These are phyloP conservation scores for Pezicula carpinea DNA, from an alignment of 2,329 filamentous ascomycete genomes.

Conservation along the genomic window DNA sequence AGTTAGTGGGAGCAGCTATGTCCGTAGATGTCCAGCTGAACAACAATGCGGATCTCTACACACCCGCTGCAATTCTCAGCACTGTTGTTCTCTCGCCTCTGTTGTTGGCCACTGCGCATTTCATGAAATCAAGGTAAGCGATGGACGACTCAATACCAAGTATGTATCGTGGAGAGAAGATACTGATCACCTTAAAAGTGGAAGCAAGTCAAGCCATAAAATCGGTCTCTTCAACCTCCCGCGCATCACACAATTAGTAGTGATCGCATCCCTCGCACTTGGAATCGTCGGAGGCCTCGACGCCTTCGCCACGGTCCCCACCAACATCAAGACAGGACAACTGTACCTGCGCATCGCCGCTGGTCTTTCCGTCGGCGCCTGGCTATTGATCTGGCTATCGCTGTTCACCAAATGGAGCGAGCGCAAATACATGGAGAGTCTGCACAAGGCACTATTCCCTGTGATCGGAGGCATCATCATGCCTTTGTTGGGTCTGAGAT, in stretches of 20 bases:
- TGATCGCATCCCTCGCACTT: not conserved
- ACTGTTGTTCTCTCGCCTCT: slow-evolving; percentile 4
- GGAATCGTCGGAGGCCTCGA: slow-evolving; percentile 2
- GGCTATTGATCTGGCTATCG: not conserved
- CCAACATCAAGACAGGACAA: not conserved
- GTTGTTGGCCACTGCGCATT: not conserved
- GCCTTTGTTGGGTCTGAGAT: not conserved
- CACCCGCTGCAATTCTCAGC: slow-evolving; percentile 4
- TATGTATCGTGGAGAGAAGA: not conserved
- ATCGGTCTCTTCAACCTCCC: not conserved
- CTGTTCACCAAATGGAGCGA: not conserved
- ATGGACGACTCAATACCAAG: too few relatives aligned
- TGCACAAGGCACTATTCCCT: not conserved
- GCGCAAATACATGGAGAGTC: not conserved
- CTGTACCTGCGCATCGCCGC: not conserved
- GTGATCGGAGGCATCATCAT: not conserved
- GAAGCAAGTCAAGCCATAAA: not conserved
- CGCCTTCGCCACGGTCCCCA: not conserved
- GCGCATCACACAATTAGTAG: not conserved
- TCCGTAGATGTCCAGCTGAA: slow-evolving; percentile 16
- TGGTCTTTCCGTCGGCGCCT: not conserved
- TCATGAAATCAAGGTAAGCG: slow-evolving; percentile 1
- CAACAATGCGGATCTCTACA: not conserved
- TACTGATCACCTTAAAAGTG: not conserved
- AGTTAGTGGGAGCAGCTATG: slow-evolving; percentile 21